Conservation (phyloP, 345 rosid genomes). For the Pistacia integerrima region DNA sequence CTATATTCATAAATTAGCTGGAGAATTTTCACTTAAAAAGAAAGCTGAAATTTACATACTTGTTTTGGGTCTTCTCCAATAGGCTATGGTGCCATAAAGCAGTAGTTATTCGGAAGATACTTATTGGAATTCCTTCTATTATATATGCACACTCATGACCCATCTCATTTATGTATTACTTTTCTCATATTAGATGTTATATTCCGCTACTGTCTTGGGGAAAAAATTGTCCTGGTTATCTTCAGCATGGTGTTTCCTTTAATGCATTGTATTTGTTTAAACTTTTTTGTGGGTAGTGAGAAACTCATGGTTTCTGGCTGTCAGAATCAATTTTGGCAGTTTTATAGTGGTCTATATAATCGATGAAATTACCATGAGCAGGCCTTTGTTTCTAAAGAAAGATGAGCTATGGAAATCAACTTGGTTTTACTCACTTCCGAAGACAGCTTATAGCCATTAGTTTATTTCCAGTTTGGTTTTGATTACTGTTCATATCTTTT, state of each 20-base stretch:
- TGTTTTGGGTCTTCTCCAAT: neutral
- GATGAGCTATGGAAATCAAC: neutral
- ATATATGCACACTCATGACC: too few relatives aligned
- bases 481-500: neutral
- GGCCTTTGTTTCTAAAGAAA: neutral
- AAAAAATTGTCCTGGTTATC: neutral
- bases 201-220: neutral
- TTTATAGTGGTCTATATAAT: neutral
- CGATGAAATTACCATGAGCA: neutral
- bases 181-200: neutral
- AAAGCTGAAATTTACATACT: neutral
- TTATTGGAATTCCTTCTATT: neutral
- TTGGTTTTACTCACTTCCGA: neutral
- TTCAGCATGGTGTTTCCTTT: neutral
- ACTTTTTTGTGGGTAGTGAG: neutral
- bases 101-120: neutral
- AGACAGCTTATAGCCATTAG: neutral
- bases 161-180: neutral
- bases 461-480: neutral
- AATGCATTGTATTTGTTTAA: neutral
- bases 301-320: slow-evolving; percentile 1
- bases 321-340: neutral
- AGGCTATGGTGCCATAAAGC: neutral
- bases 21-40: neutral
- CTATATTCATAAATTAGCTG: neutral